phyloP scores from a whole-genome alignment of 148 eudicot species.

The Hydrangea macrophylla region DNA sequence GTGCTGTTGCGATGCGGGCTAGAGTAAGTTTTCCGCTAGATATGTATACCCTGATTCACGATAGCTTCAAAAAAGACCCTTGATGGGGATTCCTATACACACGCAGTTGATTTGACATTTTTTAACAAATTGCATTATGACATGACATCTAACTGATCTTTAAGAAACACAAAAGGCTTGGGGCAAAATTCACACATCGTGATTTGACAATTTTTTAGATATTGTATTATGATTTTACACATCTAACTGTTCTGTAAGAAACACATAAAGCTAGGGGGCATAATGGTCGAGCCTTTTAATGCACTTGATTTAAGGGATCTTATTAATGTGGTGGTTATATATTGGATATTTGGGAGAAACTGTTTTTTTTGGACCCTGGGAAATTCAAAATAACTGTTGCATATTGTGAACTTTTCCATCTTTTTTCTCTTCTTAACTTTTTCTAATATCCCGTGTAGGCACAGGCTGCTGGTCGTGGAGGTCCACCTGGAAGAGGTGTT shows the following conservation, averaged over 20 bases:
- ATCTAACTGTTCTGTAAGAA: background rate
- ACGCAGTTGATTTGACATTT: no score
- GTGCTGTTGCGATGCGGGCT: constrained; percentile 92
- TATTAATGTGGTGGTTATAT: background rate
- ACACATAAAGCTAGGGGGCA: background rate
- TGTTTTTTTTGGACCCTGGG: background rate
- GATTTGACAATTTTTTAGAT: no score
- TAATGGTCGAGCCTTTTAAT: background rate
- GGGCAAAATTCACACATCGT: no score
- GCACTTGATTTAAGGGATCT: background rate
- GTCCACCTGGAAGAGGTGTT: constrained; percentile 65
- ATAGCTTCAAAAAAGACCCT: no score
- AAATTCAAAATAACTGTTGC: background rate
- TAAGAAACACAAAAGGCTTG: background rate
- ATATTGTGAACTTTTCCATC: background rate
- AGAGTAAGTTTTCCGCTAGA: constrained; percentile 40
- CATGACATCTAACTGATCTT: background rate
- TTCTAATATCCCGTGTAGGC: constrained; percentile 39
- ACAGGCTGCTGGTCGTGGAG: constrained; percentile 77
- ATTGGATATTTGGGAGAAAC: background rate
- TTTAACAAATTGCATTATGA: background rate
- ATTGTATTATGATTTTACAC: background rate
- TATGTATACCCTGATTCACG: no score
- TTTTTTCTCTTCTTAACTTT: background rate
- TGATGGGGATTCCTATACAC: no score